Base-by-base conservation (phyloP, 345 rosid species). In the Brassica rapa region DNA sequence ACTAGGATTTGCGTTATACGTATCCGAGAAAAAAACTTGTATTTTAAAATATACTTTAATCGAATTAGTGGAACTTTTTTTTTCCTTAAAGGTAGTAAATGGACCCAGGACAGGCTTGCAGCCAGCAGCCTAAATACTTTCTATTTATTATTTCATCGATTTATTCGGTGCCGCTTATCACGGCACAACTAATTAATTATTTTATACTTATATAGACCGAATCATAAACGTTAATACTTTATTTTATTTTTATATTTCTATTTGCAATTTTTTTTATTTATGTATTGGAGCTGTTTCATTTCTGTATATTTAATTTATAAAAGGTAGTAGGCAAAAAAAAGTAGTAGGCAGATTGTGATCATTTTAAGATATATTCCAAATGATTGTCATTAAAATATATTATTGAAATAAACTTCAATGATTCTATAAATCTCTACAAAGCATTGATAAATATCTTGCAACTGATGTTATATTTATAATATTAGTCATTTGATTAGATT, bases 91-190 rank as follows among this genome's bases (percentile, higher is more conserved):
- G 6, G 3, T 39, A 57, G 2, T 72, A 66, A 56, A 67, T 67
- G 78, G 82, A 62, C 74, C 78, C 74, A 35, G 62, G 82, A 73
- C 82, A 68, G 82, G 70, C 78, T 79, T 67, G 78, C 77, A 77
- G 61, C 33, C 77, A 77, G 61, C 33, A 56, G 49, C 51, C 27
- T 77, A 27, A 9, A 39, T 37, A 37, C 62, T 56, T 78, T 65
- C 5, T 56, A 37, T 61, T 68, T 49, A 67, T 41, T 67, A 61
- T 68, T 72, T 73, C 57, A 79, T 61, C 78, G 12, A 43, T 46
- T 29, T 56, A 72, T 56, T 66, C 77, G 77, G 73, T 61, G 77
- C 72, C 25, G 60, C 43, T 8, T 15, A 51, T 51, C 56, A 51
- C 56, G 56, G 56, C 56, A 19, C 19, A 51, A 51, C 56, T 51